These are phyloP conservation scores for Tanacetum coccineum DNA, from an alignment of 129 eudicot genomes.

Conservation along the genomic window DNA sequence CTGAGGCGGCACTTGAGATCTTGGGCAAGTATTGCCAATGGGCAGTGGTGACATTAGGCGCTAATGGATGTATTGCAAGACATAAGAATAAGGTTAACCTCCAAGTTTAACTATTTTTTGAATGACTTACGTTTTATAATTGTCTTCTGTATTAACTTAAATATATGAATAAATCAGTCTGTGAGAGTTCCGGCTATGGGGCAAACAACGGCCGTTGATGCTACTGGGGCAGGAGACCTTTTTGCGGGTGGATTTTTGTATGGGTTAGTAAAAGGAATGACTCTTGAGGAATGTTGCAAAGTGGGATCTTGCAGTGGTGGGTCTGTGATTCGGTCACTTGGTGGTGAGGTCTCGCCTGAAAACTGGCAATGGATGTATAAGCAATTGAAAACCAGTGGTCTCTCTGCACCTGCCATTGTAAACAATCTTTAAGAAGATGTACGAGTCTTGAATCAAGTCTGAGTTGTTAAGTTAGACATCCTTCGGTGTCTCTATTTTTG, in stretches of 20 bases:
- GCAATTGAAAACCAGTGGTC: slow-evolving; percentile 68
- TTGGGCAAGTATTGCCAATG: slow-evolving; percentile 77
- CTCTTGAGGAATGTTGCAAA: slow-evolving; percentile 84
- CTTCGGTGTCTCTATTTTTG: slow-evolving; percentile 14
- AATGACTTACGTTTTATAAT: too few species aligned
- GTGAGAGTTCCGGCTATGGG: slow-evolving; percentile 79
- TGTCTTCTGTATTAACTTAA: too few species aligned
- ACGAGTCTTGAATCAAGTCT: slow-evolving; percentile 19
- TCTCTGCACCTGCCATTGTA: slow-evolving; percentile 43
- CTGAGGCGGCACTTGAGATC: slow-evolving; percentile 79
- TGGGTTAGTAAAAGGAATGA: slow-evolving; percentile 74
- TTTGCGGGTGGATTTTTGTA: slow-evolving; percentile 96
- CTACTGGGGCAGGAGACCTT: slow-evolving; percentile 99
- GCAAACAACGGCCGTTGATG: slow-evolving; percentile 64
- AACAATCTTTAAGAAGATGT: slow-evolving; percentile 17
- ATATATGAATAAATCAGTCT: slow-evolving; percentile 34
- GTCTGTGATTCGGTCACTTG: slow-evolving; percentile 83
- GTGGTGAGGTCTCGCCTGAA: slow-evolving; percentile 87
- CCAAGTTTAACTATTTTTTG: too few species aligned
- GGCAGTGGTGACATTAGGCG: slow-evolving; percentile 93
- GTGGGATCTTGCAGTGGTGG: slow-evolving; percentile 95
- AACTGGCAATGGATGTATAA: slow-evolving; percentile 98
- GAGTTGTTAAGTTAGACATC: slow-evolving; percentile 20
- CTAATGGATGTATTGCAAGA: slow-evolving; percentile 89
- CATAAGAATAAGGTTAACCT: slow-evolving; percentile 66